Base-by-base conservation (phyloP, 805 yeast species). In the Candida sithepensis region DNA sequence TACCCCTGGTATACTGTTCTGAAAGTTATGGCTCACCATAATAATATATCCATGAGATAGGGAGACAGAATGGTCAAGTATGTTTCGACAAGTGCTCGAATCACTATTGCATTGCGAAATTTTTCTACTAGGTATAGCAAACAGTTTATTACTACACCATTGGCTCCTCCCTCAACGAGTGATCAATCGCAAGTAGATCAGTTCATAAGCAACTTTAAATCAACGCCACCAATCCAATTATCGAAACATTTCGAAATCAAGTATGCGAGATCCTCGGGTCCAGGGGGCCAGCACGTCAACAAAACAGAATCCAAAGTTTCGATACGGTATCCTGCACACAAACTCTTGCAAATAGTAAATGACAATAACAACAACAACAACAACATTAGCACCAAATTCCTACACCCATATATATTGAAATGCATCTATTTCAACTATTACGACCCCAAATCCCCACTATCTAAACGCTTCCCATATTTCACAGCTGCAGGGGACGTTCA, bases 221-320 rank as follows among this genome's bases (percentile, higher is more conserved):
- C 18, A 14, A 14, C 24, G 4, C 24, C 28, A 30, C 32, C 38
- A 7, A 26, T n/a, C 8, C 16, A 33, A 3, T 48, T 52, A 24
- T 42, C 58, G 3, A 55, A 51, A 45, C 39, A 53, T 36, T 63
- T 78, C 49, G 65, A 65, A 2, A 62, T 77, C 1, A 49, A 71
- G 12, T 78, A 64, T 56, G 73, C 79, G 38, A 63, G 82, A 49
- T 69, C 81, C 1, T 76, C 82, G 2, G 84, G 84, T 0, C 74
- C 82, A 0, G 84, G 84, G 1, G 84, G 84, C 3, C 84, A 79
- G 45, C 79, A 79, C 52, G 84, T 79, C n/a, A 79, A 79, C 51
- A 78, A 77, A 36, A 77, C 83, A 0, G 74, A 77, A 8, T 72
- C 81, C 1, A 78, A 78, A 51, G 82, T 65, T 1, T 46, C 57